Conservation (phyloP, 108 stramenopile species). For the Epithemia pelagica region DNA sequence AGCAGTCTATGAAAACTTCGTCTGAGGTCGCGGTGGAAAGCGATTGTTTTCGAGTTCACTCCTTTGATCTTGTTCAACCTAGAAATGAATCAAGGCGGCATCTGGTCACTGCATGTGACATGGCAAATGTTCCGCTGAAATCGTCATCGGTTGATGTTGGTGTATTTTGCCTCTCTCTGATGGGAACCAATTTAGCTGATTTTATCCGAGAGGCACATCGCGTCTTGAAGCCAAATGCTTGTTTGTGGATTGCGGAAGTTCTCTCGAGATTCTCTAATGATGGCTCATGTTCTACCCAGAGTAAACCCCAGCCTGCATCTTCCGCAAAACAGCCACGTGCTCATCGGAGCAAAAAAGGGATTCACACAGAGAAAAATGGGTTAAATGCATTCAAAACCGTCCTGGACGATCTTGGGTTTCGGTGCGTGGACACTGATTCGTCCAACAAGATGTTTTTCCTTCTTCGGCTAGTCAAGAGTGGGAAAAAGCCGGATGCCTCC, state of each 20-base stretch:
- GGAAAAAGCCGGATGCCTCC: slow-evolving; percentile 49
- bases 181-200: slow-evolving; percentile 94
- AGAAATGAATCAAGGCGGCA: slow-evolving; percentile 22
- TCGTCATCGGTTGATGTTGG: slow-evolving; percentile 85
- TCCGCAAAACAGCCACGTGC: background rate
- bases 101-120: slow-evolving; percentile 93
- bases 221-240: slow-evolving; percentile 76
- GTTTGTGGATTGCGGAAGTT: slow-evolving; percentile 92
- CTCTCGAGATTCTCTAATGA: slow-evolving; percentile 86
- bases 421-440: slow-evolving; percentile 53
- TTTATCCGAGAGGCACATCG: slow-evolving; percentile 92
- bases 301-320: no score
- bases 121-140: slow-evolving; percentile 87
- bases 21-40: background rate
- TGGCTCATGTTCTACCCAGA: slow-evolving; percentile 26
- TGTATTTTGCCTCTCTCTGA: slow-evolving; percentile 94
- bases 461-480: slow-evolving; percentile 74
- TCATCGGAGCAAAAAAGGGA: slow-evolving; percentile 12
- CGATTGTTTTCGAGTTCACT: slow-evolving; percentile 65
- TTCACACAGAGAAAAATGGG: slow-evolving; percentile 15
- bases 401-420: slow-evolving; percentile 70
- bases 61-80: slow-evolving; percentile 93
- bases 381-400: no score
- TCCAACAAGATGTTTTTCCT: slow-evolving; percentile 93
- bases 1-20: slow-evolving; percentile 13